Percentiles rank a stretch among this genome's conserved stretches.
Conservation (phyloP, 2,329 filamentous ascomycete genomes). For the Phialophora verrucosa region DNA sequence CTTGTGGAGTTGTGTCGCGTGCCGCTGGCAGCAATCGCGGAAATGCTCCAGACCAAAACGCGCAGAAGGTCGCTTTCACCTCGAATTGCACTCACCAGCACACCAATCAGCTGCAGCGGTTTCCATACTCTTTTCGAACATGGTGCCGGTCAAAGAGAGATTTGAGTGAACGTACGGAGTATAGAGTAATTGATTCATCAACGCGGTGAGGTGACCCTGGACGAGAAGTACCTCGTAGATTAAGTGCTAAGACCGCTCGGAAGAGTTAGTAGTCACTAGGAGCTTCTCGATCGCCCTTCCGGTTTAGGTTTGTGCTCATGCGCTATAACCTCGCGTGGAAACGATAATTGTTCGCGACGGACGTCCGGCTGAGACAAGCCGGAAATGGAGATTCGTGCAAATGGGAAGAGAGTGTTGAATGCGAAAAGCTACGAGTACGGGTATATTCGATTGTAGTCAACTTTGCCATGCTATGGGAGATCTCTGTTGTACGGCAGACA, state of each 20-base stretch:
- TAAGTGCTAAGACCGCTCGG: background rate
- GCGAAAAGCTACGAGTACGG: background rate
- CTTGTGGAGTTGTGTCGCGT: background rate
- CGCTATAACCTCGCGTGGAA: background rate
- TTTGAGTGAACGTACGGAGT: background rate
- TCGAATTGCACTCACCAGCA: background rate
- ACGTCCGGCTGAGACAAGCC: constrained; percentile 1
- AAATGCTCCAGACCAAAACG: background rate
- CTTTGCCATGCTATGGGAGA: background rate
- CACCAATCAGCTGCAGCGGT: background rate
- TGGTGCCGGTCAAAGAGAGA: background rate
- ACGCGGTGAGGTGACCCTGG: background rate
- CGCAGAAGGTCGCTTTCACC: background rate
- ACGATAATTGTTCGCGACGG: background rate
- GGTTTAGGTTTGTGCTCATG: background rate
- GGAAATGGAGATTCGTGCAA: background rate
- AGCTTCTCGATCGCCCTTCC: background rate
- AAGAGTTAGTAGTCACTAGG: background rate
- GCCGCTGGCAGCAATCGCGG: background rate
- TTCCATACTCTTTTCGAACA: background rate
- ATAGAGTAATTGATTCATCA: background rate
- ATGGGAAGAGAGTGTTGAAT: background rate
- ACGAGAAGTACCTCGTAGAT: background rate
- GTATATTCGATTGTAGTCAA: background rate
- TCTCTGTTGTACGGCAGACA: background rate